These are phyloP conservation scores for Dictyostelium firmibasis DNA, from an alignment of 78 protist genomes.

Conservation along the genomic window DNA sequence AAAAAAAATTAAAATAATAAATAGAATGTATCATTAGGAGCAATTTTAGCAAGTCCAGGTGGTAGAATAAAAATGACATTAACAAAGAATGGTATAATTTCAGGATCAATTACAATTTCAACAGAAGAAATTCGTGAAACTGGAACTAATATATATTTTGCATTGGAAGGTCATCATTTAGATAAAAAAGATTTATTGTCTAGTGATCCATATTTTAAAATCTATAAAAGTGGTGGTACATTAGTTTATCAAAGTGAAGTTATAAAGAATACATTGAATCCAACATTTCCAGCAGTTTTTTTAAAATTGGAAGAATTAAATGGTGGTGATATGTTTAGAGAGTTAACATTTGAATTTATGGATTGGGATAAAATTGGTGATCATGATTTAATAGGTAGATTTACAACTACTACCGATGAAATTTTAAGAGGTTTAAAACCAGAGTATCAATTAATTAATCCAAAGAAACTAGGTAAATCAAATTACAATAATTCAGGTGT, in stretches of 20 bases:
- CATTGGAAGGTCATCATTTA: not conserved
- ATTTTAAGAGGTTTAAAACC: not conserved
- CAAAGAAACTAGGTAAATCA: constrained; percentile 60
- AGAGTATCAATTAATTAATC: not conserved
- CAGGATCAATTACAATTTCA: constrained; percentile 2
- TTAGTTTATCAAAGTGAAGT: constrained; percentile 10
- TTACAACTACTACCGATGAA: not conserved
- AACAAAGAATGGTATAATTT: not conserved
- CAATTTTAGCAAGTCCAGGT: constrained; percentile 36
- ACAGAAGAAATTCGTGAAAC: constrained; percentile 18
- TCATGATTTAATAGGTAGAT: constrained; percentile 83
- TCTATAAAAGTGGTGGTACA: not conserved
- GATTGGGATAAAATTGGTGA: constrained; percentile 80
- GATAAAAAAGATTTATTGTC: constrained; percentile 77
- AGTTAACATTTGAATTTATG: constrained; percentile 52
- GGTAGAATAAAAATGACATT: not conserved
- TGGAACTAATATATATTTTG: not conserved
- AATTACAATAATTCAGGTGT: constrained; percentile 62
- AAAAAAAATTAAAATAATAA: not conserved
- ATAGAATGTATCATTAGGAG: constrained; percentile 2
- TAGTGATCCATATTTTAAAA: constrained; percentile 79
- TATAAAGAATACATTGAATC: constrained; percentile 52
- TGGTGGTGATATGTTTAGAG: not conserved
- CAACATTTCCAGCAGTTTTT: constrained; percentile 18
- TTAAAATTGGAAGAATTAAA: not conserved